A percentile compares a stretch with the other conserved stretches of the same genome.
Conservation (phyloP, 75 land plant species). For the Cupressus sempervirens region DNA sequence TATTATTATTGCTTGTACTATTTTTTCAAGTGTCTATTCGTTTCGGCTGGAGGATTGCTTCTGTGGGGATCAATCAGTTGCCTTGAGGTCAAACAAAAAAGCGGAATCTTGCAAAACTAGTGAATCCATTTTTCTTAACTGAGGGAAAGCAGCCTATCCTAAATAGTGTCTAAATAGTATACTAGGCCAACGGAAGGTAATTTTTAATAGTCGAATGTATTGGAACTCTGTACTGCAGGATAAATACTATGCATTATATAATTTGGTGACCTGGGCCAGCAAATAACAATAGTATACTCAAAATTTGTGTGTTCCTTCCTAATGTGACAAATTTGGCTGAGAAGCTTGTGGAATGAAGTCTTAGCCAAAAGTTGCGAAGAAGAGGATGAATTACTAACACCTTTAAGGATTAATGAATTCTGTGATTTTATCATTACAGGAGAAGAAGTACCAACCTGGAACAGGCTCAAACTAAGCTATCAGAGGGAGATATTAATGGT, state of each 20-base stretch:
- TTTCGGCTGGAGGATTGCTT: not conserved
- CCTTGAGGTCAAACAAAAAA: not conserved
- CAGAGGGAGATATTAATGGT: conserved; percentile 52
- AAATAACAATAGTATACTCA: not conserved
- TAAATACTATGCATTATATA: not conserved
- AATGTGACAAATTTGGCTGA: not conserved
- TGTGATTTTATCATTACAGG: conserved; percentile 24
- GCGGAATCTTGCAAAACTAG: not conserved
- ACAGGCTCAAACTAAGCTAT: conserved; percentile 53
- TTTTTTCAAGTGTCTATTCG: not conserved
- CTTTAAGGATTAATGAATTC: not conserved
- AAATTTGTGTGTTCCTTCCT: not conserved
- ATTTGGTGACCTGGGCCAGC: not conserved
- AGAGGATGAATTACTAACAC: not conserved
- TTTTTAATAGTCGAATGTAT: not conserved
- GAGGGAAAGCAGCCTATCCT: not conserved
- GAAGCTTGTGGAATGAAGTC: not conserved
- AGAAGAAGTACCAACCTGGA: conserved; percentile 40
- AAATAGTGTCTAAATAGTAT: not conserved
- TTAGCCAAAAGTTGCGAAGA: not conserved
- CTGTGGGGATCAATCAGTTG: not conserved
- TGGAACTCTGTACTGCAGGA: not conserved
- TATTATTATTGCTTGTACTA: not conserved
- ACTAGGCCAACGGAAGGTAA: not conserved
- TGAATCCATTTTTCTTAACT: not conserved